Base-by-base conservation (phyloP, 768 basidiomycete species). In the Collybia nuda region DNA sequence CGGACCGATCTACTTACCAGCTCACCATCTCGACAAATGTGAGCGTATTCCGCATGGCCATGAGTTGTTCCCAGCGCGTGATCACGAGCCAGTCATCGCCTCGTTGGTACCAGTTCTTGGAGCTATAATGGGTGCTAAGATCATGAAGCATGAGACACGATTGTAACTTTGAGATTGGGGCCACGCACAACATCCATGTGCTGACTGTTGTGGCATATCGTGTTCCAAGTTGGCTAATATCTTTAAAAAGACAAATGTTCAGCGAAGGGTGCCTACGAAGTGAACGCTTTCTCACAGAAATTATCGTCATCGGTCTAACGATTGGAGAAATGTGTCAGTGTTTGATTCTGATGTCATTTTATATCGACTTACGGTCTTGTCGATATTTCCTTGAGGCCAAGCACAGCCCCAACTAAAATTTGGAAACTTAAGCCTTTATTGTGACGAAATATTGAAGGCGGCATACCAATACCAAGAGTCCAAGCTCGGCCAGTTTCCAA, bases 21-120 rank as follows among this genome's bases (percentile, higher is more conserved):
- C 82, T 88, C 38, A 82, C 70, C 69, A 90, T 77, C 69, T 90
- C 86, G 35, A 85, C 76, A 56, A 86, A 78, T 0, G 70, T 72
- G 11, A 80, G 53, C 11, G 69, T 55, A 59, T 80, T 71, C 17
- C 87, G 76, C 71, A 84, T 77, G 14, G 65, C 64, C 50, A 89
- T 74, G 36, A 90, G 64, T 54, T 83, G 77, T 54, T 89, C 84
- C 89, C 88, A 91, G 50, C 89, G 82, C 29, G 71, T 78, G 50
- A 76, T 72, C 61, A 86, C 76, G 22, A 88, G 74, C 77, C 84
- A 87, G 62, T 86, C 75, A 59, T 89, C 88, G 15, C 78, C 71
- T 15, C 80, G 78, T 60, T 80, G 83, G 56, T 86, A 73, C 61
- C 79, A 86, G 61, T 84, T 85, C 68, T 85, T 85, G 70, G 80